These are phyloP conservation scores for Massariosphaeria phaeospora DNA, from an alignment of 495 filamentous ascomycete genomes.

Conservation along the genomic window DNA sequence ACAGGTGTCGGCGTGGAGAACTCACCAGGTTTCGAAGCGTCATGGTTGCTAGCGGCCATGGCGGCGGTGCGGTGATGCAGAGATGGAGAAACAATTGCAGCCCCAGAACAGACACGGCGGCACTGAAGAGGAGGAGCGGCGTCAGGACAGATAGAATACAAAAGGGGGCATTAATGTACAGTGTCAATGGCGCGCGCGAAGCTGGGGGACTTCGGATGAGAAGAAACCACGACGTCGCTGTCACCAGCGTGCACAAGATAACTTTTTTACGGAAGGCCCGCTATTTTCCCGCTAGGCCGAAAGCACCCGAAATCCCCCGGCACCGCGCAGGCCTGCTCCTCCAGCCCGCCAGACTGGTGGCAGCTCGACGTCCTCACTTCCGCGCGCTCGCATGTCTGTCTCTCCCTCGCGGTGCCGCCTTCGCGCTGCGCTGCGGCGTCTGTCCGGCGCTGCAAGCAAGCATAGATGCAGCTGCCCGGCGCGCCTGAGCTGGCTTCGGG, in stretches of 20 bases:
- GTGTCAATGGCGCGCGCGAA: constrained; percentile 1
- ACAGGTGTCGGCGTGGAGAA: not conserved
- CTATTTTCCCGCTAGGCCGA: no score
- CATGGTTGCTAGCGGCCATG: constrained; percentile 34
- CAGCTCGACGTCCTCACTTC: no score
- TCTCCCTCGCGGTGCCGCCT: no score
- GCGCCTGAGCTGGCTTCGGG: no score
- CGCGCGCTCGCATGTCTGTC: no score
- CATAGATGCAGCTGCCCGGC: no score
- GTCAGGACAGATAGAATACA: constrained; percentile 23
- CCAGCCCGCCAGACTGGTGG: not conserved
- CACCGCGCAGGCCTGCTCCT: not conserved
- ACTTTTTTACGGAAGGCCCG: constrained; percentile 6
- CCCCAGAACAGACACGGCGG: not conserved
- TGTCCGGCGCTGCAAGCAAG: no score
- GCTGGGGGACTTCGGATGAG: not conserved
- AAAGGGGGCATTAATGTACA: constrained; percentile 30
- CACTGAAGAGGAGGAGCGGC: constrained; percentile 14
- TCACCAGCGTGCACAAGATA: not conserved
- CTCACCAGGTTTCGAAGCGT: constrained; percentile 33
- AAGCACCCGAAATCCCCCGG: not conserved
- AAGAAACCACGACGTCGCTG: no score
- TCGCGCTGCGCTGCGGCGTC: no score
- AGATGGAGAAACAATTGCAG: not conserved
- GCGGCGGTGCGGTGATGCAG: not conserved